Conservation (phyloP, 441 rosid genomes). For the Euphorbia celastroides region DNA sequence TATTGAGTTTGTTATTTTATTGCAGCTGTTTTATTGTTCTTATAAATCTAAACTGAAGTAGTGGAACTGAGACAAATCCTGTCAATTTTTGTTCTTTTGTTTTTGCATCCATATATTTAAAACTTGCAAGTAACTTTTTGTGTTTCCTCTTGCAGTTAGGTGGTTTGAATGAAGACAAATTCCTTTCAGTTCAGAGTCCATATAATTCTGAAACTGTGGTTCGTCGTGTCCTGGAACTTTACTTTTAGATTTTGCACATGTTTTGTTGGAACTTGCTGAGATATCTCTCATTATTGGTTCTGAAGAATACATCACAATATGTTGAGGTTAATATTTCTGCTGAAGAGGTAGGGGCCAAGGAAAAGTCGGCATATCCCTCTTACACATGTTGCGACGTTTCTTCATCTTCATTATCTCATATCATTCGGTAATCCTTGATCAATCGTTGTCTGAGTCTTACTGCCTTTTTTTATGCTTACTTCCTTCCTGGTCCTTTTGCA, state of each 20-base stretch:
- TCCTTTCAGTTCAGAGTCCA: constrained; percentile 65
- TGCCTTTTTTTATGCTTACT: background rate
- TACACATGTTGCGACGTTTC: constrained; percentile 62
- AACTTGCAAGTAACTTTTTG: constrained; percentile 8
- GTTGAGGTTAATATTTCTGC: constrained; percentile 73
- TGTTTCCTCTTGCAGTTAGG: constrained; percentile 47
- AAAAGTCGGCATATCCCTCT: constrained; percentile 75
- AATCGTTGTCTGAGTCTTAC: background rate
- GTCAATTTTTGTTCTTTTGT: constrained; percentile 9
- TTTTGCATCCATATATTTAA: constrained; percentile 10
- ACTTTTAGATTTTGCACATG: background rate
- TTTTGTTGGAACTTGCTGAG: constrained; percentile 10
- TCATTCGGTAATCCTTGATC: constrained; percentile 59
- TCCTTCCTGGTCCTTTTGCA: background rate
- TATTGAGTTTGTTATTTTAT: background rate
- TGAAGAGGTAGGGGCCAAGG: constrained; percentile 83
- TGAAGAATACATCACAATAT: constrained; percentile 58
- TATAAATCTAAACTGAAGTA: background rate
- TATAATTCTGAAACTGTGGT: constrained; percentile 57
- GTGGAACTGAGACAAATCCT: background rate
- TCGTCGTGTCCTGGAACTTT: constrained; percentile 26
- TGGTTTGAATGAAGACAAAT: constrained; percentile 56
- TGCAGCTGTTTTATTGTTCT: background rate
- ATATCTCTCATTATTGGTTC: constrained; percentile 12
- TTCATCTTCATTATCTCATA: constrained; percentile 62